These are phyloP conservation scores for Stagonosporopsis tanaceti DNA, from an alignment of 2,329 filamentous ascomycete genomes.

Conservation along the genomic window DNA sequence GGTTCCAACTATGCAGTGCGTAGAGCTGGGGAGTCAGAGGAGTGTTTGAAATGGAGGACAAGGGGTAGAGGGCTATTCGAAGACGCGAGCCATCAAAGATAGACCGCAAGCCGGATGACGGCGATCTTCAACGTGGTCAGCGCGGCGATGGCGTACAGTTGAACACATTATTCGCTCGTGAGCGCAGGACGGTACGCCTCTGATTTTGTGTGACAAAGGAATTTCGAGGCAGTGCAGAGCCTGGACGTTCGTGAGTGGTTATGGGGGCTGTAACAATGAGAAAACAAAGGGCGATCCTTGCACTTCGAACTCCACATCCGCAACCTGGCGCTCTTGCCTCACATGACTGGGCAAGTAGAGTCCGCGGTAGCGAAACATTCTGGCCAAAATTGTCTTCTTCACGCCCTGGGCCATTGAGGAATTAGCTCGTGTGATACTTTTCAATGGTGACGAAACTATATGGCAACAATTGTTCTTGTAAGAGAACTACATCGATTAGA, in stretches of 20 bases:
- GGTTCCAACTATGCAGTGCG: background rate
- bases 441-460: background rate
- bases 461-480: background rate
- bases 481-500: background rate
- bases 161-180: slow-evolving; percentile 16
- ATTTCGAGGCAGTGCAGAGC: slow-evolving; percentile 5
- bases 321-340: slow-evolving; percentile 2
- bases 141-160: slow-evolving; percentile 19
- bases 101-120: background rate
- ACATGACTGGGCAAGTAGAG: background rate
- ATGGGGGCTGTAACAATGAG: slow-evolving; percentile 3
- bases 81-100: slow-evolving; percentile 13
- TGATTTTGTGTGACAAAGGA: slow-evolving; percentile 15
- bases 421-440: background rate
- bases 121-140: slow-evolving; percentile 7
- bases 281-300: slow-evolving; percentile 13
- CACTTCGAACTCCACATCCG: slow-evolving; percentile 3
- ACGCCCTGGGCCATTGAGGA: background rate
- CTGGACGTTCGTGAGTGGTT: slow-evolving; percentile 5
- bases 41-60: background rate
- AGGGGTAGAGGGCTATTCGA: background rate
- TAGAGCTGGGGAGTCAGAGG: background rate
- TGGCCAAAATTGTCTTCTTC: background rate
- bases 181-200: slow-evolving; percentile 7
- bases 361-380: background rate